These are phyloP conservation scores for Zygotorulaspora chibaensis DNA, from an alignment of 805 yeast genomes.

Conservation along the genomic window DNA sequence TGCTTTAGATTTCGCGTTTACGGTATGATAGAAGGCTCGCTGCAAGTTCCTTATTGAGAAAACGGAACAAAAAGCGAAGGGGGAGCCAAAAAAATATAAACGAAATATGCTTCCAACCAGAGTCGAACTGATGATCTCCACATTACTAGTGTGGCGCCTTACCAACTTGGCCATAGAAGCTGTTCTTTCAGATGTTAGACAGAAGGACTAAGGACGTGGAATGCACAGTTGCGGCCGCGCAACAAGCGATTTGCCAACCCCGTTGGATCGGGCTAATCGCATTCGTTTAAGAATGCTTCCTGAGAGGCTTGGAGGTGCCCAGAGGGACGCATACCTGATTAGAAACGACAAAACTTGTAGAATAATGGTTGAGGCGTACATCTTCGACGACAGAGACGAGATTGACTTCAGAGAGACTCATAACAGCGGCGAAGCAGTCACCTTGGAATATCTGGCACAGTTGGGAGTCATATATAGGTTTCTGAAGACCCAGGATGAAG, in stretches of 20 bases:
- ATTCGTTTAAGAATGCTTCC: too few species aligned
- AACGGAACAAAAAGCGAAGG: background rate
- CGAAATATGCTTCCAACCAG: constrained; percentile 59
- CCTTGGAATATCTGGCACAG: constrained; percentile 44
- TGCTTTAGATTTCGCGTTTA: too few species aligned
- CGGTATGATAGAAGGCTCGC: too few species aligned
- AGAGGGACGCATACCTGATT: background rate
- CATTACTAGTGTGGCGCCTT: constrained; percentile 89
- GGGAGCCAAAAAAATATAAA: constrained; percentile 5
- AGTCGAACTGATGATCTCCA: constrained; percentile 79
- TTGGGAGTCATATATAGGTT: constrained; percentile 68
- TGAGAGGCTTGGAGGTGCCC: too few species aligned
- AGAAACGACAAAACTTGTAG: background rate
- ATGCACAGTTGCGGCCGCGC: too few species aligned
- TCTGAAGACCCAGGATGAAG: constrained; percentile 46
- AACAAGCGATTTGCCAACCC: too few species aligned
- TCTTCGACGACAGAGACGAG: constrained; percentile 57
- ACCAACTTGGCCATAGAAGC: constrained; percentile 67
- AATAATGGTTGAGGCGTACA: constrained; percentile 47
- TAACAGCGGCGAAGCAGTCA: constrained; percentile 59
- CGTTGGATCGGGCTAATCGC: too few species aligned
- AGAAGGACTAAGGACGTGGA: too few species aligned
- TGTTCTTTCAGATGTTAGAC: background rate
- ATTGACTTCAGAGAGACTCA: constrained; percentile 66
- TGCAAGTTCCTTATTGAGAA: background rate